phyloP scores from a whole-genome alignment of 495 filamentous ascomycete species.

The Tuber borchii region DNA sequence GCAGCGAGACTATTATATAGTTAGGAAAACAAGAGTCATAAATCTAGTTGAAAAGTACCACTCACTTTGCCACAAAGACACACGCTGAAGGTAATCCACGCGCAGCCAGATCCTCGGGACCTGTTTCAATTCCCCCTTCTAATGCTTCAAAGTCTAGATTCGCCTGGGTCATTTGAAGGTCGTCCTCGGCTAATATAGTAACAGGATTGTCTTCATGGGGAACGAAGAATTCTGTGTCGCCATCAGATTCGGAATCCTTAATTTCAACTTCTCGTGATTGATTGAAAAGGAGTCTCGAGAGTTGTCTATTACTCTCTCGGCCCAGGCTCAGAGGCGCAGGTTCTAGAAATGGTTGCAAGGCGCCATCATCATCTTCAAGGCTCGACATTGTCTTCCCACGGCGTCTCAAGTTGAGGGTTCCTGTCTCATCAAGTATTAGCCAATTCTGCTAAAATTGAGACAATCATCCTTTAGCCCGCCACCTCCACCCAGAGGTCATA shows the following conservation, averaged over 20 bases:
- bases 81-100: conserved; percentile 39
- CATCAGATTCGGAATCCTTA: conserved; percentile 1
- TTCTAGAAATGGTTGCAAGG: conserved; percentile 34
- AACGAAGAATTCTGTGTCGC: conserved; percentile 15
- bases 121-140: conserved; percentile 23
- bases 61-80: conserved; percentile 40
- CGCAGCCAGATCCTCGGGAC: conserved; percentile 36
- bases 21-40: conserved; percentile 6
- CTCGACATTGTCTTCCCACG: conserved; percentile 37
- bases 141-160: conserved; percentile 10
- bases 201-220: conserved; percentile 15
- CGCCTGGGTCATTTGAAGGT: conserved; percentile 17
- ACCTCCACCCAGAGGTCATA: neutral
- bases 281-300: neutral
- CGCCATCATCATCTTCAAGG: conserved; percentile 5
- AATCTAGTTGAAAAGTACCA: neutral
- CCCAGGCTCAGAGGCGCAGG: conserved; percentile 13
- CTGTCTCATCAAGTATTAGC: conserved; percentile 3
- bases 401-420: conserved; percentile 25
- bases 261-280: neutral
- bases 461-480: neutral
- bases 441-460: neutral
- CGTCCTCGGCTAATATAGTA: neutral
- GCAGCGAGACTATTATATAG: conserved; percentile 31
- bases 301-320: conserved; percentile 10